Base-by-base conservation (phyloP, 23 red algal species). In the Pyropia yezoensis region DNA sequence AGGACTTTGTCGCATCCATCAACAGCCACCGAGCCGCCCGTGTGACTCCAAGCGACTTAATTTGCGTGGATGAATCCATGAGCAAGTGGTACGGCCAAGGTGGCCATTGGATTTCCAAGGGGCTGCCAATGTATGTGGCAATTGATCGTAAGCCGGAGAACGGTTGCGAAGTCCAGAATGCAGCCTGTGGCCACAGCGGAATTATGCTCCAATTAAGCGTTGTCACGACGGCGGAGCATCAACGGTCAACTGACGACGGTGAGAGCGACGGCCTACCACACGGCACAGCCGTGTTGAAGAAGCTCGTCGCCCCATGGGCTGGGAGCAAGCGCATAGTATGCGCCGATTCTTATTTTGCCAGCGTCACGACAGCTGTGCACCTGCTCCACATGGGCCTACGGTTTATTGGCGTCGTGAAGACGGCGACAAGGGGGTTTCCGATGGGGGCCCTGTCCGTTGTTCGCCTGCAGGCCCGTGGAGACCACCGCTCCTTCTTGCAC, bases 291-390 rank as follows among this genome's bases (percentile, higher is more conserved):
- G 73, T 77, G 3, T 18, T 65, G 5, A 30, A 45, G 23, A 5
- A 47, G 57, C 57, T 76, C 7, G 72, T 76, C 2, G 60, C 55
- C 22, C 8, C 27, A n/a, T 77, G 73, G 73, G 45, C 57, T 63
- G 47, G 3, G 2, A 66, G 60, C 1, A 29, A 33, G 34, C 5
- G 73, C 17, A 17, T 77, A 22, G 73, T 77, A 1, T 77, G 73
- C 29, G 59, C 73, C 33, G 59, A 77, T 52, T 77, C 73, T 21
- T 66, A 76, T 51, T 76, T 77, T 26, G 73, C 59, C 25, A 65
- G 47, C 33, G 73, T 77, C 52, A 50, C 54, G 3, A 70, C 65
- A 15, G 65, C 65, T 18, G 14, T 21, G 20, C 14, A 15, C 18
- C 65, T 52, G 14, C 14, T 54, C 25, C 16, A 24, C 14, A 70